Evolutionary conservation across 2,329 filamentous ascomycete genomes (phyloP).

Genomic region (Colletotrichum paranaense): DNA sequence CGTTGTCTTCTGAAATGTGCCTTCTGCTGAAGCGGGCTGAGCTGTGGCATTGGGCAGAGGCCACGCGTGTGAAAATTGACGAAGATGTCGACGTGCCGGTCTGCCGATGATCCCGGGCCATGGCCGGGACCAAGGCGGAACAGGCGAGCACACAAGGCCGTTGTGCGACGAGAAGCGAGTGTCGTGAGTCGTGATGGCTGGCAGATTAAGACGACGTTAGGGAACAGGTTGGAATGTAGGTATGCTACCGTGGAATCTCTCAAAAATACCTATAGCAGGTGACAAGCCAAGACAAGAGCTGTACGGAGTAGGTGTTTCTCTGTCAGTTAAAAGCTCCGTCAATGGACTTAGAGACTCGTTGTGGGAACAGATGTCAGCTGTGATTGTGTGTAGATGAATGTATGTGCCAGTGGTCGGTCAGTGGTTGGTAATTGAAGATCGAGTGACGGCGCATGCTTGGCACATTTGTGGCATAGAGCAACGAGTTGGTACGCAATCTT

Average conservation of each 20-base stretch:
- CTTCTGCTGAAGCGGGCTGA: background rate
- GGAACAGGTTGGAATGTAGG: background rate
- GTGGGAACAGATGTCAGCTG: background rate
- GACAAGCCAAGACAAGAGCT: background rate
- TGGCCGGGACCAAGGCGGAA: background rate
- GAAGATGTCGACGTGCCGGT: background rate
- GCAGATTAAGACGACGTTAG: background rate
- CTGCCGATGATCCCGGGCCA: background rate
- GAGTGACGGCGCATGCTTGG: background rate
- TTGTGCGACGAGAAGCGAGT: background rate
- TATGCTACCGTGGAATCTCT: no score
- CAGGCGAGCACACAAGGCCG: background rate
- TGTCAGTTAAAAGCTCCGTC: background rate
- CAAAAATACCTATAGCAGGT: no score
- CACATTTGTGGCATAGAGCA: background rate
- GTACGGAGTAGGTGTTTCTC: background rate
- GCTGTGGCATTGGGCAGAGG: background rate
- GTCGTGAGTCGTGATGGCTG: background rate
- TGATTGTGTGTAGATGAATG: background rate
- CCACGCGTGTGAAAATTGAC: background rate
- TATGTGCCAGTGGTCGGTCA: background rate
- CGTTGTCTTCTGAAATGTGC: background rate
- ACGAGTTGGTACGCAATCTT: background rate
- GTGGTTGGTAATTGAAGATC: background rate
- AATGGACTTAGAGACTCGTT: background rate